Percentiles rank a stretch among this genome's conserved stretches.
Conservation (phyloP, 805 yeast species). For the Wickerhamiella australiensis region DNA sequence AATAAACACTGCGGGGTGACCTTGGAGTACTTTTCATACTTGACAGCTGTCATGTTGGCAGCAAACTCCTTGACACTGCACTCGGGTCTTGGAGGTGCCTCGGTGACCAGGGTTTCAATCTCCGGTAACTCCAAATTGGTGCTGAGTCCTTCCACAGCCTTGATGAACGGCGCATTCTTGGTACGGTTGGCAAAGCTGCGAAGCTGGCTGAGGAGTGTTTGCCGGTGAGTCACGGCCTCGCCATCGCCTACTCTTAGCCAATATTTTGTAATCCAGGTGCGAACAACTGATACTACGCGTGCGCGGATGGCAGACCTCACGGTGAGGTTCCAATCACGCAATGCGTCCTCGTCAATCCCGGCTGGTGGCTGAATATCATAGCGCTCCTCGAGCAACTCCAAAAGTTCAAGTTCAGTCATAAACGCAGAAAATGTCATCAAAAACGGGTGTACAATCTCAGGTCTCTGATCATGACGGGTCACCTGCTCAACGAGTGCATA, state of each 20-base stretch:
- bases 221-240: background rate
- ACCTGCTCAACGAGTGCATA: slow-evolving; percentile 69
- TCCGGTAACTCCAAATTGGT: slow-evolving; percentile 13
- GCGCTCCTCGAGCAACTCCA: slow-evolving; percentile 30
- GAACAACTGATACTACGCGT: slow-evolving; percentile 55
- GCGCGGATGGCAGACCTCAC: slow-evolving; percentile 57
- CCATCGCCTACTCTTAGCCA: background rate
- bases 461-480: slow-evolving; percentile 58
- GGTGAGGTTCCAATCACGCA: slow-evolving; percentile 59
- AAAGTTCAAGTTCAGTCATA: slow-evolving; percentile 31
- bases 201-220: background rate
- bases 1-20: slow-evolving; percentile 64
- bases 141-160: background rate
- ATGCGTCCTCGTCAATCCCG: slow-evolving; percentile 63
- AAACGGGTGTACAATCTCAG: slow-evolving; percentile 55
- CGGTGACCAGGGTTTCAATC: slow-evolving; percentile 20
- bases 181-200: slow-evolving; percentile 23
- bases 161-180: background rate
- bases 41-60: slow-evolving; percentile 58
- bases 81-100: background rate
- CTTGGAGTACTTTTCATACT: slow-evolving; percentile 53
- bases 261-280: slow-evolving; percentile 40
- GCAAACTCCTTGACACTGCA: slow-evolving; percentile 22
- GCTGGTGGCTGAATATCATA: slow-evolving; percentile 74
- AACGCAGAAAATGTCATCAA: slow-evolving; percentile 67